These are phyloP conservation scores for Rhizopus sp. DNA, from an alignment of 371 early-diverging fungal genomes.

Conservation along the genomic window DNA sequence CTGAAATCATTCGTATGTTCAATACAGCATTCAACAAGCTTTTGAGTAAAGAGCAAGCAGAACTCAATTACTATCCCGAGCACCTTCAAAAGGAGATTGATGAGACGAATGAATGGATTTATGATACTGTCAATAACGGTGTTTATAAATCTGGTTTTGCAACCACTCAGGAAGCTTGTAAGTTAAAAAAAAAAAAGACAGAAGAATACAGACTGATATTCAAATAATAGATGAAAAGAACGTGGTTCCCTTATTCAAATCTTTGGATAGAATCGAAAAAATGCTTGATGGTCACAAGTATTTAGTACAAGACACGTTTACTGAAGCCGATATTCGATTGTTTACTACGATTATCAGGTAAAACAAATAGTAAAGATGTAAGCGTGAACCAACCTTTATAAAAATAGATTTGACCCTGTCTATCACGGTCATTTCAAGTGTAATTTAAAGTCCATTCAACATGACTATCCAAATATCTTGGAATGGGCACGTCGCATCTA, in stretches of 20 bases:
- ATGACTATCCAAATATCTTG: constrained; percentile 86
- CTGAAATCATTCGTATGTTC: constrained; percentile 95
- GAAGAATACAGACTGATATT: not conserved
- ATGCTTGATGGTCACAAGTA: constrained; percentile 74
- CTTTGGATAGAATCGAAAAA: constrained; percentile 84
- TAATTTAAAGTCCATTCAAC: constrained; percentile 79
- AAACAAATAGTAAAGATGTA: not conserved
- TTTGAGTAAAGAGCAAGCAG: constrained; percentile 63
- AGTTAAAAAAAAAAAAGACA: constrained; percentile 27
- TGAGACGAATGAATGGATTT: constrained; percentile 86
- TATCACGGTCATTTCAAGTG: constrained; percentile 93
- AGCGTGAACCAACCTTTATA: not conserved
- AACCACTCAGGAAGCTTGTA: constrained; percentile 81
- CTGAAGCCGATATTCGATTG: constrained; percentile 91
- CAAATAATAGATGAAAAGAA: constrained; percentile 62
- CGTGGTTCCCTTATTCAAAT: constrained; percentile 71
- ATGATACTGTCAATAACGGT: constrained; percentile 84
- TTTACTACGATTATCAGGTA: constrained; percentile 91
- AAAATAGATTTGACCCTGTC: constrained; percentile 76
- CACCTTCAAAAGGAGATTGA: constrained; percentile 77
- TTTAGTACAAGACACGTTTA: constrained; percentile 76
- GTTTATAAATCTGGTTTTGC: constrained; percentile 93
- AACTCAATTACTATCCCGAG: constrained; percentile 80
- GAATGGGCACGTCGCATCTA: constrained; percentile 84
- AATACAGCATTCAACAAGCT: constrained; percentile 84